These are phyloP conservation scores for Dunaliella sp. DNA, from an alignment of 139 green algal genomes.

Conservation along the genomic window DNA sequence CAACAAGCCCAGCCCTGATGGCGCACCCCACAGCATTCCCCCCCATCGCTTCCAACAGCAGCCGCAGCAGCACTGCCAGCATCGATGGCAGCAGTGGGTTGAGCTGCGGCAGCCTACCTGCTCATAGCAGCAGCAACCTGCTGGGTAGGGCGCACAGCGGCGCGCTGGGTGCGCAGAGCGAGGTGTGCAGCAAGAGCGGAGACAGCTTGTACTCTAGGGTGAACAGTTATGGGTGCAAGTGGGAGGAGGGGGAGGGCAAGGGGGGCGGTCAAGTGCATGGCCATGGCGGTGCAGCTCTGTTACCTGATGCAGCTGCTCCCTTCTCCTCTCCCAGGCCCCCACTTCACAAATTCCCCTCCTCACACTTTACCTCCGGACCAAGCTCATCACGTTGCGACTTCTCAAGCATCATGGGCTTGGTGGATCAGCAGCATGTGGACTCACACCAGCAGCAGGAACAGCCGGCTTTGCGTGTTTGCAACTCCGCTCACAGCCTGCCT, in stretches of 20 bases:
- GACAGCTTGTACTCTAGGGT: neutral
- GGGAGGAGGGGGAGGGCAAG: slow-evolving; percentile 63
- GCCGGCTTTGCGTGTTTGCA: neutral
- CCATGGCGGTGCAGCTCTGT: slow-evolving; percentile 3
- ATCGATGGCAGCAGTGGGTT: neutral
- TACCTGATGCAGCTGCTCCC: neutral
- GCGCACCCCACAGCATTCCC: too few relatives aligned
- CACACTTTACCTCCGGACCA: too few relatives aligned
- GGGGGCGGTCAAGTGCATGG: slow-evolving; percentile 52
- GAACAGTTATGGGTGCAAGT: slow-evolving; percentile 46
- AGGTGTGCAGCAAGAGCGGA: neutral
- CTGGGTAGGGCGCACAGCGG: neutral
- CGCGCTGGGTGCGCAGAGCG: neutral
- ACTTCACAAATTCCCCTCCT: too few relatives aligned
- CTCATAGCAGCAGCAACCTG: neutral
- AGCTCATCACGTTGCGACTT: too few relatives aligned
- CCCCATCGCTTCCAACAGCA: slow-evolving; percentile 2
- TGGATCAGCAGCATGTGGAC: too few relatives aligned
- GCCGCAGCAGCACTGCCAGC: slow-evolving; percentile 4
- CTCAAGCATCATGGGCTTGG: too few relatives aligned
- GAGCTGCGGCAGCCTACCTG: slow-evolving; percentile 7
- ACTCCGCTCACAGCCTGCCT: slow-evolving; percentile 12
- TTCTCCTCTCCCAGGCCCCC: neutral
- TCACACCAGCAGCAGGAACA: neutral
- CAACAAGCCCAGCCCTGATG: too few relatives aligned